These are phyloP conservation scores for Pichia nanzhaoensis DNA, from an alignment of 805 yeast genomes.

Conservation along the genomic window DNA sequence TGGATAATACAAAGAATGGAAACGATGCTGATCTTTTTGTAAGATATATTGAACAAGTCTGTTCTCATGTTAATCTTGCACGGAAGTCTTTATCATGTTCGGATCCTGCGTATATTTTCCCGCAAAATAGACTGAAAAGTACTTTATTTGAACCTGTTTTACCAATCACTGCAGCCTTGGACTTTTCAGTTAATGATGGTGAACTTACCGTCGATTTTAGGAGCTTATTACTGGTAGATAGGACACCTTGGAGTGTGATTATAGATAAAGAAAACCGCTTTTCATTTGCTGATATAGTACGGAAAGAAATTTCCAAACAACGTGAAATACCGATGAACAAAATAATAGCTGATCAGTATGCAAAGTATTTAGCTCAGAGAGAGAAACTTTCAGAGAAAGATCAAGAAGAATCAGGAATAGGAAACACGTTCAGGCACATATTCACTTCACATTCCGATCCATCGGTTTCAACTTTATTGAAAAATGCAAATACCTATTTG, in stretches of 20 bases:
- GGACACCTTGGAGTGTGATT: slow-evolving; percentile 58
- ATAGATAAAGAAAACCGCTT: slow-evolving; percentile 35
- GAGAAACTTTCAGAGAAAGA: slow-evolving; percentile 12
- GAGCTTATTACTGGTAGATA: slow-evolving; percentile 41
- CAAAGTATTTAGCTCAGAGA: slow-evolving; percentile 28
- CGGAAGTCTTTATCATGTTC: slow-evolving; percentile 42
- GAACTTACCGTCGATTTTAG: slow-evolving; percentile 58
- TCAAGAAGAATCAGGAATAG: slow-evolving; percentile 13
- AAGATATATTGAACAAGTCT: slow-evolving; percentile 22
- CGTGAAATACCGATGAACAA: slow-evolving; percentile 34
- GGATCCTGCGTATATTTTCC: slow-evolving; percentile 50
- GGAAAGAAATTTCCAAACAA: slow-evolving; percentile 46
- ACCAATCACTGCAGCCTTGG: slow-evolving; percentile 44
- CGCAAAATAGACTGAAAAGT: slow-evolving; percentile 39
- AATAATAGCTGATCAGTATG: slow-evolving; percentile 35
- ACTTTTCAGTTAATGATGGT: slow-evolving; percentile 52
- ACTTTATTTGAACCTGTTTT: slow-evolving; percentile 39
- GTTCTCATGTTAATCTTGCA: slow-evolving; percentile 30
- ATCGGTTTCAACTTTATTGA: slow-evolving; percentile 30
- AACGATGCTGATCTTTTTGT: slow-evolving; percentile 20
- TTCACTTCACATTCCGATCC: slow-evolving; percentile 22
- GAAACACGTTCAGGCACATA: slow-evolving; percentile 21
- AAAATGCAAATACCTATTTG: slow-evolving; percentile 43
- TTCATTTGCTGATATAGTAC: slow-evolving; percentile 52
- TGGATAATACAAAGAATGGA: slow-evolving; percentile 13